Percentiles rank a stretch among this genome's conserved stretches.
phyloP scores from a whole-genome alignment of 2,329 filamentous ascomycete genomes.

The Eutypa lata region DNA sequence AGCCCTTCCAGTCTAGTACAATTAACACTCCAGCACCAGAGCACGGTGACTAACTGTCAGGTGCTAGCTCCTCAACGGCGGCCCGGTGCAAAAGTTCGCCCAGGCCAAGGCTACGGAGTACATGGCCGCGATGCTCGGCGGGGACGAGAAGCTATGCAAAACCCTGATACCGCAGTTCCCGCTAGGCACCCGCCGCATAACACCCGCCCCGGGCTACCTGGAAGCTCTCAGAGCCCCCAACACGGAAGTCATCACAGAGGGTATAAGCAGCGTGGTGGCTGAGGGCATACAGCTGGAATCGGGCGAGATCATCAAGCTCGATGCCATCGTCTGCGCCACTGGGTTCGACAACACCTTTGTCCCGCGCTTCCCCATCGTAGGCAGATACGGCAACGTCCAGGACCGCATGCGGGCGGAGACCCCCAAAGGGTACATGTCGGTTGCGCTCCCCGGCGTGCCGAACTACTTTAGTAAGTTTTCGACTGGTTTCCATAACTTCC shows the following conservation, averaged over 20 bases:
- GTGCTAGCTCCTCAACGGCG: conserved; percentile 35
- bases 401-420: conserved; percentile 41
- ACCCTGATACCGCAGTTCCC: conserved; percentile 48
- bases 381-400: conserved; percentile 48
- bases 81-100: conserved; percentile 39
- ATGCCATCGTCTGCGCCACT: conserved; percentile 56
- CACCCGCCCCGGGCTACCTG: conserved; percentile 49
- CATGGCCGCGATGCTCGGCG: conserved; percentile 45
- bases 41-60: conserved; percentile 6
- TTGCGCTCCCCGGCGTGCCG: conserved; percentile 48
- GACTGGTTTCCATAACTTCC: too few species aligned
- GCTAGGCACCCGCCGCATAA: conserved; percentile 47
- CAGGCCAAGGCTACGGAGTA: conserved; percentile 39
- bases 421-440: conserved; percentile 52
- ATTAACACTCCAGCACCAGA: too few species aligned
- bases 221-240: conserved; percentile 43
- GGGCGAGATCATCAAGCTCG: conserved; percentile 48
- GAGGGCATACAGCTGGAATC: conserved; percentile 46
- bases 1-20: too few species aligned
- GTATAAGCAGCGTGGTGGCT: conserved; percentile 43
- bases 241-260: conserved; percentile 43
- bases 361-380: conserved; percentile 49
- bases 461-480: conserved; percentile 52
- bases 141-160: conserved; percentile 47
- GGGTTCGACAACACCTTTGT: conserved; percentile 54